Percentiles rank a stretch among this genome's conserved stretches.
Evolutionary conservation across 2,329 filamentous ascomycete genomes (phyloP).

Genomic region (Botrytis tulipae): DNA sequence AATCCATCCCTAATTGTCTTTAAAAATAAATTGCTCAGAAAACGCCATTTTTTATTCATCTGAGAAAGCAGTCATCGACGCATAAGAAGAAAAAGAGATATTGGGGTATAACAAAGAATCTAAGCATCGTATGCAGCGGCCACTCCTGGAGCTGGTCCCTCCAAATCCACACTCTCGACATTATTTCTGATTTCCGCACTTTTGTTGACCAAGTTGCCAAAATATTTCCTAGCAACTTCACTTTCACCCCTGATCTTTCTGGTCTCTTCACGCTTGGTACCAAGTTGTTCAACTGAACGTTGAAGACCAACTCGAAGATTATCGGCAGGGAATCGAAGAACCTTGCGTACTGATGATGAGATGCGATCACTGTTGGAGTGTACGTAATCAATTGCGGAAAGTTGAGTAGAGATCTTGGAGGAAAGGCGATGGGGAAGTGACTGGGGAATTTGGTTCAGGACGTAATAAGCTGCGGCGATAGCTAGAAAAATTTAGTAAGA

Average conservation of each 20-base stretch:
- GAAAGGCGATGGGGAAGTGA: slow-evolving; percentile 84
- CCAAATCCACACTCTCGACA: slow-evolving; percentile 39
- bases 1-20: slow-evolving; percentile 5
- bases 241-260: slow-evolving; percentile 79
- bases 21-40: neutral
- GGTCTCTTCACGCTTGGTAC: slow-evolving; percentile 75
- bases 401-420: slow-evolving; percentile 77
- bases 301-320: slow-evolving; percentile 82
- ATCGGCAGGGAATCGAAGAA: slow-evolving; percentile 82
- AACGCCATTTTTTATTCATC: slow-evolving; percentile 14
- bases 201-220: slow-evolving; percentile 75
- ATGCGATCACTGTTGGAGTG: slow-evolving; percentile 86
- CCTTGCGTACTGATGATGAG: slow-evolving; percentile 79
- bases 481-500: slow-evolving; percentile 50
- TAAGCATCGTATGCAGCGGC: slow-evolving; percentile 37
- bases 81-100: slow-evolving; percentile 17
- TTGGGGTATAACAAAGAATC: slow-evolving; percentile 21
- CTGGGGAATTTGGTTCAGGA: slow-evolving; percentile 82
- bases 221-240: slow-evolving; percentile 86
- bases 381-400: slow-evolving; percentile 84
- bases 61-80: slow-evolving; percentile 1
- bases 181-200: slow-evolving; percentile 51
- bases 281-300: slow-evolving; percentile 80
- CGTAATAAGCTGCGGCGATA: slow-evolving; percentile 72
- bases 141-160: slow-evolving; percentile 39